These are phyloP conservation scores for Brassica napus DNA, from an alignment of 345 rosid species.

Conservation along the genomic window Da-Ae NC_063436.1:21524001-21524500, in stretches of 20 bases:
- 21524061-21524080: background rate
- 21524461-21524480: constrained; percentile 14
- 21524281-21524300: background rate
- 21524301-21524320: constrained; percentile 7
- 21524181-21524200: constrained; percentile 15
- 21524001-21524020: constrained; percentile 1
- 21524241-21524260: constrained; percentile 18
- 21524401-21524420: constrained; percentile 39
- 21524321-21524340: constrained; percentile 8
- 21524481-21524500: constrained; percentile 11
- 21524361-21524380: background rate
- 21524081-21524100: constrained; percentile 12
- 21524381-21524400: constrained; percentile 23
- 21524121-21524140: constrained; percentile 10
- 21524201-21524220: background rate
- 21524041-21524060: constrained; percentile 4
- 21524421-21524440: constrained; percentile 25
- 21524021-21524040: constrained; percentile 1
- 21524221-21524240: background rate
- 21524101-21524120: constrained; percentile 9
- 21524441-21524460: constrained; percentile 23
- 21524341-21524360: constrained; percentile 10
- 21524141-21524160: constrained; percentile 3
- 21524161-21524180: constrained; percentile 15
- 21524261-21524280: background rate